Percentiles rank a stretch among this genome's conserved stretches.
phyloP scores from a whole-genome alignment of 2,329 filamentous ascomycete species.

The Alternaria dauci region DNA sequence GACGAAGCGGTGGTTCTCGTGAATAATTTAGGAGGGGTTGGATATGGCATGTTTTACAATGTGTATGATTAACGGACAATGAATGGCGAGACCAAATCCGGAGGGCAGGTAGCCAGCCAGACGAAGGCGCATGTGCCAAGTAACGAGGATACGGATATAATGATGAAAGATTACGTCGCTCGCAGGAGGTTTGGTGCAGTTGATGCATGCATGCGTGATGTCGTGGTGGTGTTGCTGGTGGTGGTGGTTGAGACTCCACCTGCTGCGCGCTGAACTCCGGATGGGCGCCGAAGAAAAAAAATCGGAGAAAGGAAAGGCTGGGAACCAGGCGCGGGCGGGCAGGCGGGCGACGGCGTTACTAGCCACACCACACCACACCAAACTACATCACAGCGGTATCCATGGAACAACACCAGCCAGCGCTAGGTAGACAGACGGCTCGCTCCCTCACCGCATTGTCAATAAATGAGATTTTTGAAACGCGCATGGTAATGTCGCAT shows the following conservation, averaged over 20 bases:
- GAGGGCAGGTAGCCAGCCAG: not conserved
- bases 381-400: too few species aligned
- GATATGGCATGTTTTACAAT: constrained; percentile 7
- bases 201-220: constrained; percentile 8
- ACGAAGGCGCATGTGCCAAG: not conserved
- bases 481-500: not conserved
- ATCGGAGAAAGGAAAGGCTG: not conserved
- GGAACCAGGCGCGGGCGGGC: not conserved
- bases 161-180: not conserved
- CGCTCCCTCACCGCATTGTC: not conserved
- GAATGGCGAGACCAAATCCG: not conserved
- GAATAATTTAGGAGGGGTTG: constrained; percentile 9
- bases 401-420: not conserved
- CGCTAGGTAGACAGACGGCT: not conserved
- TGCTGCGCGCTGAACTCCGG: not conserved
- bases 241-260: not conserved
- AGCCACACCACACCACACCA: not conserved
- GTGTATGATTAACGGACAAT: not conserved
- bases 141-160: not conserved
- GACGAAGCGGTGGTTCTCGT: not conserved
- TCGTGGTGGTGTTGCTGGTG: not conserved
- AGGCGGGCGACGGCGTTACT: constrained; percentile 1
- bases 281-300: not conserved
- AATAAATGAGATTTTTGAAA: not conserved
- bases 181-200: not conserved